A percentile compares a stretch with the other conserved stretches of the same genome.
Evolutionary conservation across 176 grass and related monocot genomes (phyloP).

Genomic region (Microstegium vimineum): DNA sequence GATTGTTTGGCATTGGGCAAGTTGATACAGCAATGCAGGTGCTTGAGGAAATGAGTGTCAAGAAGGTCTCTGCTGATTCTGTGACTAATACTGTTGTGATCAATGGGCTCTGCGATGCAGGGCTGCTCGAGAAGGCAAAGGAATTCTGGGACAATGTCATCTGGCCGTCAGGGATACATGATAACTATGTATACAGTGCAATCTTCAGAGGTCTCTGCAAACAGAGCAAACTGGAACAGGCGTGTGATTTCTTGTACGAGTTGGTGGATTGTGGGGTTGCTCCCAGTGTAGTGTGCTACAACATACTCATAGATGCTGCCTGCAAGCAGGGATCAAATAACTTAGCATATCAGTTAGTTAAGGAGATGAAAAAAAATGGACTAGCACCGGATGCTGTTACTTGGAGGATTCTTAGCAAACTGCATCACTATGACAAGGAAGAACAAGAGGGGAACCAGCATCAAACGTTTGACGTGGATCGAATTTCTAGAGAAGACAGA

Average conservation of each 20-base stretch:
- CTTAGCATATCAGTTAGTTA: slow-evolving; percentile 57
- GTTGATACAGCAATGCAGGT: slow-evolving; percentile 56
- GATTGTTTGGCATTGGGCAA: slow-evolving; percentile 44
- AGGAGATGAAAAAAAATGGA: slow-evolving; percentile 82
- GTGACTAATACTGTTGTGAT: slow-evolving; percentile 50
- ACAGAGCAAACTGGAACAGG: slow-evolving; percentile 60
- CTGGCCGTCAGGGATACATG: slow-evolving; percentile 82
- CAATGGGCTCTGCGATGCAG: slow-evolving; percentile 50
- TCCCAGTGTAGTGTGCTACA: slow-evolving; percentile 74
- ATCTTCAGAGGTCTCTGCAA: slow-evolving; percentile 62
- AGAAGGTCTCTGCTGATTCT: slow-evolving; percentile 35
- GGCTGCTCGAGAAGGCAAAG: slow-evolving; percentile 52
- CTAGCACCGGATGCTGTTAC: slow-evolving; percentile 63
- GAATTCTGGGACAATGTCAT: slow-evolving; percentile 70
- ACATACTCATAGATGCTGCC: slow-evolving; percentile 66
- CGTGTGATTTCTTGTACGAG: slow-evolving; percentile 86
- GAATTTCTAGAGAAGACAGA: slow-evolving; percentile 16
- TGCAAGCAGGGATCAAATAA: slow-evolving; percentile 60
- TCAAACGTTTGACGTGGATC: background rate
- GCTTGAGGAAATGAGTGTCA: slow-evolving; percentile 57
- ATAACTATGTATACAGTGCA: slow-evolving; percentile 71
- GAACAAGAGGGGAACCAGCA: slow-evolving; percentile 15
- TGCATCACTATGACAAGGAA: slow-evolving; percentile 39
- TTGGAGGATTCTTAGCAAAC: slow-evolving; percentile 83
- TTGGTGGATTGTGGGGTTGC: slow-evolving; percentile 52